Conservation (phyloP, 352 stramenopile genomes). For the Pythium periplocum region DNA sequence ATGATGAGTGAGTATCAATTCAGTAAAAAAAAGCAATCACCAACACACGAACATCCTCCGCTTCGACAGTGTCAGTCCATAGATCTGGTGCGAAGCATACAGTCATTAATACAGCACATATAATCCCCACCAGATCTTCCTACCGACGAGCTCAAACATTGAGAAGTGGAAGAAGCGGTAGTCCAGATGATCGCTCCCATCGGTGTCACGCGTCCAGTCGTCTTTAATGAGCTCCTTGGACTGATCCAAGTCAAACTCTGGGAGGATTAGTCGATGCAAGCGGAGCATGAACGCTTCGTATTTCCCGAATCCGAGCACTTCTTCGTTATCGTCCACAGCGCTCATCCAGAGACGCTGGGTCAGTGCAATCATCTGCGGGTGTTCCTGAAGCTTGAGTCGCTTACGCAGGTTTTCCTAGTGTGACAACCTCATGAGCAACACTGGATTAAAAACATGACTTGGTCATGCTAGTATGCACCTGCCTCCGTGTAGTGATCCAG, state of each 20-base stretch:
- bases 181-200: conserved; percentile 41
- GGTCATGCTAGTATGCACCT: background rate
- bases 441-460: background rate
- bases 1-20: background rate
- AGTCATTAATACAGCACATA: background rate
- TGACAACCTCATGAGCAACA: background rate
- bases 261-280: conserved; percentile 69
- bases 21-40: background rate
- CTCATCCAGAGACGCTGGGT: conserved; percentile 69
- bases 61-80: conserved; percentile 61
- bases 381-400: conserved; percentile 44
- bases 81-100: conserved; percentile 25
- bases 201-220: conserved; percentile 63
- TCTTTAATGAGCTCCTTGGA: conserved; percentile 62
- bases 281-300: conserved; percentile 74
- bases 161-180: conserved; percentile 77
- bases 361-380: conserved; percentile 62
- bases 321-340: conserved; percentile 21
- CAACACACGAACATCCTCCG: conserved; percentile 49
- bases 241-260: conserved; percentile 58
- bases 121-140: conserved; percentile 6
- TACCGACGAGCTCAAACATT: conserved; percentile 80
- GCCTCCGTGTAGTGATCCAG: conserved; percentile 73
- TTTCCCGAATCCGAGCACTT: conserved; percentile 33
- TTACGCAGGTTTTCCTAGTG: conserved; percentile 63